Evolutionary conservation across 495 filamentous ascomycete genomes (phyloP).

Genomic region (Neurospora tetrasperma): DNA sequence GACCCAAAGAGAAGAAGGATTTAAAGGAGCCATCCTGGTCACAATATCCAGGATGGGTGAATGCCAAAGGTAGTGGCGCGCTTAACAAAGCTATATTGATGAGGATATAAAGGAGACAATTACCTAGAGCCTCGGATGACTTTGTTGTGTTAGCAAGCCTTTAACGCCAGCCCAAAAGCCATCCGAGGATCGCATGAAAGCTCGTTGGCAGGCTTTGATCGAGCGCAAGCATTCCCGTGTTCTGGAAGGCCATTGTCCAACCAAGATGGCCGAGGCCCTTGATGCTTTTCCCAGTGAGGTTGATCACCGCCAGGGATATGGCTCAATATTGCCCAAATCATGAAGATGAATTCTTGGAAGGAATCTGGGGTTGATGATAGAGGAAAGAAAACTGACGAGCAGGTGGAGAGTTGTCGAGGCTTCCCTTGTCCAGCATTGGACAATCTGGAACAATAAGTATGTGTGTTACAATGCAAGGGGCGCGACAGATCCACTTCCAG

Average conservation of each 20-base stretch:
- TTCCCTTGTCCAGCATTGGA: not conserved
- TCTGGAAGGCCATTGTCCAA: conserved; percentile 9
- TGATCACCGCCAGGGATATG: conserved; percentile 39
- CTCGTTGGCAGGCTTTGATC: not conserved
- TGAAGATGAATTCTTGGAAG: not conserved
- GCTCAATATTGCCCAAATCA: conserved; percentile 3
- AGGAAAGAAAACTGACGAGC: conserved; percentile 1
- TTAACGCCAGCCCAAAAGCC: not conserved
- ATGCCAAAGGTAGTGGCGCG: not conserved
- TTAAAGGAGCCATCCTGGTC: conserved; percentile 5
- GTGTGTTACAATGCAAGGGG: not conserved
- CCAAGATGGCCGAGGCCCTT: conserved; percentile 33
- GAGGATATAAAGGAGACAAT: not conserved
- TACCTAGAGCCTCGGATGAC: not conserved
- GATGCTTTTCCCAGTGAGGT: conserved; percentile 19
- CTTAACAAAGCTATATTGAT: not conserved
- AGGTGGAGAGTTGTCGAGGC: not conserved
- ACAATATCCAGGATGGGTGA: not conserved
- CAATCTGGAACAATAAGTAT: not conserved
- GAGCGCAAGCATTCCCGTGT: not conserved
- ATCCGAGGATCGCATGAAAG: not conserved
- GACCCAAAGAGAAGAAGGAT: conserved; percentile 4
- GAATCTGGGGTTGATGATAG: not conserved
- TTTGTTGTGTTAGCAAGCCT: not conserved
- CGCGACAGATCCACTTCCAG: not conserved